A percentile compares a stretch with the other conserved stretches of the same genome.
These are phyloP conservation scores for Fusarium stilboides DNA, from an alignment of 2,329 filamentous ascomycete species.

Conservation along the genomic window DNA sequence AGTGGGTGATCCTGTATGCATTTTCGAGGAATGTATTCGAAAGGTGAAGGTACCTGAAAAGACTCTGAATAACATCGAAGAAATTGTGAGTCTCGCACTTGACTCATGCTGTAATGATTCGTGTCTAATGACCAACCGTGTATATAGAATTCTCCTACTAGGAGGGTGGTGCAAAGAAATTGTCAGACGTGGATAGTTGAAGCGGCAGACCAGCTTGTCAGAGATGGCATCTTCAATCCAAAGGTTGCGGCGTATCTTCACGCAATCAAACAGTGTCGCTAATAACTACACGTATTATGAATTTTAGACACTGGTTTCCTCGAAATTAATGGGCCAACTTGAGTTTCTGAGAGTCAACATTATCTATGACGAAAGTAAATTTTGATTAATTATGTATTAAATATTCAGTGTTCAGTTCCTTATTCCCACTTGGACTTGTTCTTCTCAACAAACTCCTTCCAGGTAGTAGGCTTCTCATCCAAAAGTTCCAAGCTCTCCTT, in stretches of 20 bases:
- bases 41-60: not conserved
- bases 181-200: constrained; percentile 31
- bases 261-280: not conserved
- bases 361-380: no score
- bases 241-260: not conserved
- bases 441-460: constrained; percentile 56
- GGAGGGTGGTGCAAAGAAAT: not conserved
- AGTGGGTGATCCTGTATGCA: rapidly evolving
- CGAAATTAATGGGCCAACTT: no score
- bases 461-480: constrained; percentile 56
- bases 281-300: not conserved
- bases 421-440: constrained; percentile 52
- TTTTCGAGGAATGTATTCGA: not conserved
- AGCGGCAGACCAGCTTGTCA: not conserved
- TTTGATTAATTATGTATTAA: no score
- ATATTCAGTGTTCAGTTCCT: no score
- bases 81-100: not conserved
- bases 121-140: rapidly evolving
- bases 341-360: no score
- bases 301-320: no score
- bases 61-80: not conserved
- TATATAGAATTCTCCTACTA: not conserved
- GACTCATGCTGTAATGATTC: no score
- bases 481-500: constrained; percentile 53
- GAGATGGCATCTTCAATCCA: not conserved